These are phyloP conservation scores for Xylaria sp. DNA, from an alignment of 2,329 filamentous ascomycete species.

Conservation along the genomic window DNA sequence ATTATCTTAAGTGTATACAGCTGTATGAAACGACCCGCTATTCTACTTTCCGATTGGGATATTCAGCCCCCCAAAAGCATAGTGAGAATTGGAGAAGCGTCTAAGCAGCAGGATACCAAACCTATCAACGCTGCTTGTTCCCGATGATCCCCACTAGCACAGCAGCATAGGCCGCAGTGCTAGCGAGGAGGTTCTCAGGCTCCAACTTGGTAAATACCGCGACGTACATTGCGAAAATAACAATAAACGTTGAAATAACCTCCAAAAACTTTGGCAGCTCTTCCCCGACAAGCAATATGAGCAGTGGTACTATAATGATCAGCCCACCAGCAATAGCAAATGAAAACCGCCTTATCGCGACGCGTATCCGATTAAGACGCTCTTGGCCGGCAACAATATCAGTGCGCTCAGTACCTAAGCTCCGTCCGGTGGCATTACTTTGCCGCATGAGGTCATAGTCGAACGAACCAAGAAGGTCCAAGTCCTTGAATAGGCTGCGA, in stretches of 20 bases:
- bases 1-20: too few species aligned
- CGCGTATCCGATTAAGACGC: constrained; percentile 10
- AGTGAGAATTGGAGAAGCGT: too few species aligned
- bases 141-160: constrained; percentile 17
- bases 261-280: constrained; percentile 21
- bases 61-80: too few species aligned
- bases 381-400: constrained; percentile 19
- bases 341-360: constrained; percentile 20
- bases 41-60: too few species aligned
- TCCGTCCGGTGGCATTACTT: constrained; percentile 27
- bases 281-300: constrained; percentile 27
- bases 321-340: constrained; percentile 31
- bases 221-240: constrained; percentile 24
- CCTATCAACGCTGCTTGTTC: not conserved
- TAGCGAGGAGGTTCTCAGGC: constrained; percentile 28
- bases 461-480: constrained; percentile 29
- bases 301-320: constrained; percentile 34
- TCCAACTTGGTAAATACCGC: constrained; percentile 27
- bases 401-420: constrained; percentile 28
- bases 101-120: not conserved
- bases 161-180: constrained; percentile 30
- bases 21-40: too few species aligned
- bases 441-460: constrained; percentile 31
- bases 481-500: constrained; percentile 27
- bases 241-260: constrained; percentile 26